Base-by-base conservation (phyloP, 306 rosid species). In the Acacia confusa region DNA sequence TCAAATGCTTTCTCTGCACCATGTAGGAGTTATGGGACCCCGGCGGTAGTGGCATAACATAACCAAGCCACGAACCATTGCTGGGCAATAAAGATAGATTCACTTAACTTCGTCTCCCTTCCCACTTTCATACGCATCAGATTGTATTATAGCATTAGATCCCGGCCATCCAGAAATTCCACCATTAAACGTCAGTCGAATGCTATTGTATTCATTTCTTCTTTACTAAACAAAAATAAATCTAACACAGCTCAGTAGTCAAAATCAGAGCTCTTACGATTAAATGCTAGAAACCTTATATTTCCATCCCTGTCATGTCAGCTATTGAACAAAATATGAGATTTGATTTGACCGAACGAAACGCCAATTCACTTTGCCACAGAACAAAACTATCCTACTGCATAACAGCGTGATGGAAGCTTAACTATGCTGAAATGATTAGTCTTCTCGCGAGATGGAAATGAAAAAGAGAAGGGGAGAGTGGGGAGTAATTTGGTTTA, bases 141-240 rank as follows among this genome's bases (percentile, higher is more conserved):
- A 28, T 48, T 30, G 36, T 24, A 53, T 16, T 15, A 30, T 27
- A 36, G 60, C 53, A 67, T 52, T 63, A 16, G 20, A 68, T 2
- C 41, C 78, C 28, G 25, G 13, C 14, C 55, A n/a, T 52, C 48
- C 40, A 77, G 22, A 50, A 50, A 40, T 55, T 60, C 53, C 70
- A 70, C n/a, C 53, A 28, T 41, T n/a, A 50, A 65, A 63, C 10
- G 65, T 24, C 55, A 74, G 58, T 45, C 32, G 50, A 45, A 55
- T 47, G n/a, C 75, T 28, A 63, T 47, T 40, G 68, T 81, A 75
- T 40, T 50, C 60, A 36, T 77, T 66, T 83, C 28, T 78, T 70
- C 60, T 45, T 71, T 15, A 55, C 27, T 20, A 28, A 27, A 55
- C 70, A 79, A 61, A 45, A 71, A 28, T 10, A 15, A 32, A 72